These are phyloP conservation scores for Chondrostereum purpureum DNA, from an alignment of 1,284 basidiomycete species.

Conservation along the genomic window DNA sequence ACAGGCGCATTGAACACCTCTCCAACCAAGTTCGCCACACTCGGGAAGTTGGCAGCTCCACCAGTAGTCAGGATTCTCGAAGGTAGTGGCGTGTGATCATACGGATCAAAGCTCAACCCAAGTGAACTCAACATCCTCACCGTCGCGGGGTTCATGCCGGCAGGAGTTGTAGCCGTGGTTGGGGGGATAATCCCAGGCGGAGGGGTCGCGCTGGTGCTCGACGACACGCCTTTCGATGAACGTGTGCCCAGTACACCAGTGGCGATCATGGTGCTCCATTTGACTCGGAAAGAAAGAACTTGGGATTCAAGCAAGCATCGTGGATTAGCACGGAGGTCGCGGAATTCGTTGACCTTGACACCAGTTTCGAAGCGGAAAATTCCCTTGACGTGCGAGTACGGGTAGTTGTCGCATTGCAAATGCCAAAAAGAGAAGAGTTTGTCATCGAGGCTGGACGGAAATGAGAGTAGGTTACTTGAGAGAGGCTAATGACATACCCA, in stretches of 20 bases:
- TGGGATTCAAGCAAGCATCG: constrained; percentile 76
- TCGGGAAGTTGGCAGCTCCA: constrained; percentile 76
- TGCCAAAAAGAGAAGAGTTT: constrained; percentile 85
- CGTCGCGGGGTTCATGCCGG: constrained; percentile 21
- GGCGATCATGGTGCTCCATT: constrained; percentile 65
- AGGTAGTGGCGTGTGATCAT: constrained; percentile 59
- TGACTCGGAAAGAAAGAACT: constrained; percentile 68
- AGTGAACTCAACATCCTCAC: constrained; percentile 37
- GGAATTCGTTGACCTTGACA: constrained; percentile 77
- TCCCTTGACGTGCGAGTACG: constrained; percentile 73
- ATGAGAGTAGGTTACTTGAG: constrained; percentile 2
- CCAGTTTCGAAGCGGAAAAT: constrained; percentile 82
- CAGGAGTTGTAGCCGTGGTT: constrained; percentile 19
- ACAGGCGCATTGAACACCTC: constrained; percentile 76
- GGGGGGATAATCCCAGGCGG: constrained; percentile 10
- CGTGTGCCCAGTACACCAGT: constrained; percentile 44
- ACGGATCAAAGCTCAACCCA: constrained; percentile 69
- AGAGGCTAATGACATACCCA: constrained; percentile 42
- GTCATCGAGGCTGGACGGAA: constrained; percentile 61
- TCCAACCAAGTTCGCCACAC: constrained; percentile 69
- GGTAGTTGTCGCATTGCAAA: constrained; percentile 68
- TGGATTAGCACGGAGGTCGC: constrained; percentile 78
- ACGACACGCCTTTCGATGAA: constrained; percentile 23
- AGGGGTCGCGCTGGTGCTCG: constrained; percentile 22
- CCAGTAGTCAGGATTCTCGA: constrained; percentile 59